Base-by-base conservation (phyloP, 2,329 filamentous ascomycete genomes). In the Botrytis tulipae region DNA sequence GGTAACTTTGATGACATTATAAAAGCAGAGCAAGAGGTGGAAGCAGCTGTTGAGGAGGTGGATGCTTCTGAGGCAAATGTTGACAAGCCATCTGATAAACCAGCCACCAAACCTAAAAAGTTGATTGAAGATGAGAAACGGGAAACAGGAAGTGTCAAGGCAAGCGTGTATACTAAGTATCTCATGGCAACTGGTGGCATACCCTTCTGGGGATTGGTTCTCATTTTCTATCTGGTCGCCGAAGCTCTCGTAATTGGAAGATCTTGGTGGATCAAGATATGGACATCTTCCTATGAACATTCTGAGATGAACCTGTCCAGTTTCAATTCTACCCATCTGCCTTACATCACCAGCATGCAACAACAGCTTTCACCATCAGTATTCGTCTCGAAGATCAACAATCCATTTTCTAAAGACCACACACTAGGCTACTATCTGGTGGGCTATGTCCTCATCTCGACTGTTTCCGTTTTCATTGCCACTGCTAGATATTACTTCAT, bases 121-220 rank as follows among this genome's bases (percentile, higher is more conserved):
- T 94, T 94, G 76, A 87, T 92, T 59, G 90, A 93, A 79, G 92
- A 93, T 1, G 93, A 95, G 81, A 85, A 84, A 46, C 87, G 89
- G 71, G 91, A 93, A 78, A 87, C 87, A 70, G 93, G 93, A 2
- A 87, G 89, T 5, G 89, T 95, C 60, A 90, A 90, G 76, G 84
- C 85, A 37, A 85, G 85, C 14, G 86, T 94, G n/a, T 95, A 94
- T 76, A 79, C 83, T 18, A 85, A 85, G 0, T 95, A 94, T 78
- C 82, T 94, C 14, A 84, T 84, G 18, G 88, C 89, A 40, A 91
- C 88, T 74, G 92, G 92, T 18, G 89, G 90, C 10, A 83, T 85
- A 76, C 79, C 83, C n/a, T 88, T 88, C 77, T 93, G 91, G 91
- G 76, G 80, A 0, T 76, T 86, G 6, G 86, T 87, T 29, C 75